Evolutionary conservation across 305 asterid genomes (phyloP), one percentile per base, ranked within the genome.

Genomic region (Solanum hybrid): DNA sequence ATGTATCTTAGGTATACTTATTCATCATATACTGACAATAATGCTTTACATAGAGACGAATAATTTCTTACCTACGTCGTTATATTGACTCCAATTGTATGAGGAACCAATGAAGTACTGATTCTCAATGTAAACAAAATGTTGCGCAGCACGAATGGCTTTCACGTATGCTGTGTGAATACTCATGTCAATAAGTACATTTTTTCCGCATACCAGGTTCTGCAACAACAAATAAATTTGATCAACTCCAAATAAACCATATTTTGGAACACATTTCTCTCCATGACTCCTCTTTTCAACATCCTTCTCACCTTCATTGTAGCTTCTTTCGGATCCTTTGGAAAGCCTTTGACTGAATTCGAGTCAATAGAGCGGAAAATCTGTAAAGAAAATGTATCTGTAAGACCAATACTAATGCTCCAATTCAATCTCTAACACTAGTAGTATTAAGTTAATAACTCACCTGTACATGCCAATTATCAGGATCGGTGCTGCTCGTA

Each of bases 31-130:
- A 10, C 1, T 88, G 36, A 88, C 7, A 76, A 26, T 29, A 40
- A 73, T 87, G 12, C 27, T 87, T 4, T 42, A 15, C 85, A 10
- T 19, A 77, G 24, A 76, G 14, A 45, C 9, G 86, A 38, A 51
- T 15, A 84, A 27, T 87, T 91, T 78, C 93, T 91, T 42, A 93
- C 97, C 97, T 45, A 95, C 91, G 27, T 93, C 92, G 89, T 87
- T 92, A 87, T 92, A 94, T 31, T 89, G 91, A 90, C 91, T 87
- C 98, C 98, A 95, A 87, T 93, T 94, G 93, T 91, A 95, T 0
- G 98, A 95, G 37, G 98, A 94, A 29, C 98, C 98, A 22, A 95
- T 92, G 92, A 95, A 95, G 93, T 95, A 95, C 91, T 95, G 96
- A 90, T 95, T 95, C 90, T 94, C 97, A n/a, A 95, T 93, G 93